Evolutionary conservation across 345 rosid genomes (phyloP).

Genomic region (Bruguiera parviflora): DNA sequence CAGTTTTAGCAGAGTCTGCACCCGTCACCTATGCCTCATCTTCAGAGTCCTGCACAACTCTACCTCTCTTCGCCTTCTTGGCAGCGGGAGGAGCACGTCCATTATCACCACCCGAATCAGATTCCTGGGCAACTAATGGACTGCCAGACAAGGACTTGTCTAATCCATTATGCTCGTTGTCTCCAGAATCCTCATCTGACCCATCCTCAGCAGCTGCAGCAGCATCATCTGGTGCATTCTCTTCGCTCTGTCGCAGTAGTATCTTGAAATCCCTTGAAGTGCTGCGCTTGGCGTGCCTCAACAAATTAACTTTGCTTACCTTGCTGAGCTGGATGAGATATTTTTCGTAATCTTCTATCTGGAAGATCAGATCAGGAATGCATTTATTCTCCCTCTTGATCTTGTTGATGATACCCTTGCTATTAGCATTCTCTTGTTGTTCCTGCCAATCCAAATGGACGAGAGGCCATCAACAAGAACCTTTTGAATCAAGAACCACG

Average conservation of each 20-base stretch:
- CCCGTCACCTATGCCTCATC: conserved; percentile 29
- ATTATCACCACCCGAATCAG: conserved; percentile 36
- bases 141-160: conserved; percentile 28
- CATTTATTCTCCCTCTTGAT: conserved; percentile 84
- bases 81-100: conserved; percentile 26
- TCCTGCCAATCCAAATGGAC: conserved; percentile 38
- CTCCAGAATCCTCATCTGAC: conserved; percentile 36
- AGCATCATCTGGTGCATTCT: conserved; percentile 30
- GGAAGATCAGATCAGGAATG: conserved; percentile 79
- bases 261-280: conserved; percentile 77
- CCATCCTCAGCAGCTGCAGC: conserved; percentile 24
- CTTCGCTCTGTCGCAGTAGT: conserved; percentile 42
- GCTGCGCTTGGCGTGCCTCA: conserved; percentile 86
- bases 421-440: conserved; percentile 48
- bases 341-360: conserved; percentile 77
- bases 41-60: conserved; percentile 56
- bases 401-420: conserved; percentile 63
- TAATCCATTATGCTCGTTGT: conserved; percentile 27
- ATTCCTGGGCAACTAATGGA: conserved; percentile 27
- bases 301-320: conserved; percentile 59
- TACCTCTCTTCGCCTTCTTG: conserved; percentile 42
- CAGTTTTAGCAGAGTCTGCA: too few species aligned
- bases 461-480: conserved; percentile 10
- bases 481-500: neutral
- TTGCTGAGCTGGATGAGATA: conserved; percentile 76